phyloP scores from a whole-genome alignment of 495 filamentous ascomycete genomes.

The Aspergillus saccharolyticus region DNA sequence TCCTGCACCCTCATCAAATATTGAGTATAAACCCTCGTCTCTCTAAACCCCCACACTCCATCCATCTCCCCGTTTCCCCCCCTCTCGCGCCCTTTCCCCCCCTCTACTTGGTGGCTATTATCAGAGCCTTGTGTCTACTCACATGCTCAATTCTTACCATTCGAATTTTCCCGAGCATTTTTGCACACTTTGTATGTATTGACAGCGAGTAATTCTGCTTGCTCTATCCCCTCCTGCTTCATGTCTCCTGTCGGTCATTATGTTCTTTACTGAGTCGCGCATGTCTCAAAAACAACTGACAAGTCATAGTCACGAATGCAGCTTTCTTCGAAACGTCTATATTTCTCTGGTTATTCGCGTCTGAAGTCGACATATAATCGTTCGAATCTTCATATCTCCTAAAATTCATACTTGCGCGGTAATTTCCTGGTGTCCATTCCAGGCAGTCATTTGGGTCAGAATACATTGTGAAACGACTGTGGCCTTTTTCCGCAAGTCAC shows the following conservation, averaged over 20 bases:
- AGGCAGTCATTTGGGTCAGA: background rate
- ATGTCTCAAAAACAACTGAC: background rate
- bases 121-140: background rate
- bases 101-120: background rate
- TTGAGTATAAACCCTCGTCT: conserved; percentile 8
- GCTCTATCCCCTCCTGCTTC: background rate
- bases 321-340: background rate
- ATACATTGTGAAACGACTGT: background rate
- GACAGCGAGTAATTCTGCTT: background rate
- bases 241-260: background rate
- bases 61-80: no score
- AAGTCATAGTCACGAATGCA: background rate
- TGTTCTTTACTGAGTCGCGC: background rate
- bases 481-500: background rate
- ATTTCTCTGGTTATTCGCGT: background rate
- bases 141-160: background rate
- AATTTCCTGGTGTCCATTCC: background rate
- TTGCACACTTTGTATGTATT: background rate
- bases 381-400: background rate
- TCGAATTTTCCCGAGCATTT: background rate
- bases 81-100: background rate
- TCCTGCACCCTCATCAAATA: conserved; percentile 3
- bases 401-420: background rate
- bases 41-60: background rate
- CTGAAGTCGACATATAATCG: background rate